Evolutionary conservation across 73 alveolate genomes (phyloP).

Genomic region (Uronychia binucleata): DNA sequence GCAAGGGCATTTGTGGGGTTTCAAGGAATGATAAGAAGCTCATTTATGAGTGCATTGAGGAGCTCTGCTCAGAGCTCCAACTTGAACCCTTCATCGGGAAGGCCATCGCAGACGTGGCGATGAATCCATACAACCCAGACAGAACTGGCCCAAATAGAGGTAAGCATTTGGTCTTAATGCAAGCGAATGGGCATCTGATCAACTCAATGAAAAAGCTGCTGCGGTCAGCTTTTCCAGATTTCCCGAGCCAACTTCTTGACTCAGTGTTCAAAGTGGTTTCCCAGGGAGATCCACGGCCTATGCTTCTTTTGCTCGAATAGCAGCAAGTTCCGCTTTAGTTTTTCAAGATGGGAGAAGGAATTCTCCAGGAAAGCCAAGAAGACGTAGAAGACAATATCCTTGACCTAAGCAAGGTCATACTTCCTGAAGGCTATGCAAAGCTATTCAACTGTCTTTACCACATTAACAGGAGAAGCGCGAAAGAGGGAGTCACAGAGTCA

Average conservation of each 20-base stretch:
- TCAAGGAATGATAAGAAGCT: background rate
- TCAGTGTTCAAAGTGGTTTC: conserved; percentile 3
- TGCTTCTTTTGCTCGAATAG: background rate
- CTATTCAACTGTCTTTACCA: background rate
- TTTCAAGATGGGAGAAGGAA: background rate
- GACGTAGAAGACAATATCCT: background rate
- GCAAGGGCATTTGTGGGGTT: conserved; percentile 12
- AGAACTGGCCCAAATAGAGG: conserved; percentile 10
- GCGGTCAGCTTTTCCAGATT: conserved; percentile 4
- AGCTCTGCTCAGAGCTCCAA: conserved; percentile 5
- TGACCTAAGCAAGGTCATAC: background rate
- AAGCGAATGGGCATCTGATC: conserved; percentile 9
- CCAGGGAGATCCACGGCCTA: conserved; percentile 34
- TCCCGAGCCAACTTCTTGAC: conserved; percentile 19
- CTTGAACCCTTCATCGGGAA: background rate
- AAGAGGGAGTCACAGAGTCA: background rate
- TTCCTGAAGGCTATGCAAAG: conserved; percentile 1
- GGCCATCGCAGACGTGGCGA: conserved; percentile 8
- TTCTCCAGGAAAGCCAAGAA: background rate
- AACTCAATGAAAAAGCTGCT: conserved; percentile 20
- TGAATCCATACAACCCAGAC: conserved; percentile 32
- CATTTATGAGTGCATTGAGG: background rate
- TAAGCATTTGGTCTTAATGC: background rate
- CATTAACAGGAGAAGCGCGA: background rate
- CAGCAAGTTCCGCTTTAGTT: background rate